phyloP scores from a whole-genome alignment of 2,329 filamentous ascomycete genomes.

The Chaetomium strumarium region DNA sequence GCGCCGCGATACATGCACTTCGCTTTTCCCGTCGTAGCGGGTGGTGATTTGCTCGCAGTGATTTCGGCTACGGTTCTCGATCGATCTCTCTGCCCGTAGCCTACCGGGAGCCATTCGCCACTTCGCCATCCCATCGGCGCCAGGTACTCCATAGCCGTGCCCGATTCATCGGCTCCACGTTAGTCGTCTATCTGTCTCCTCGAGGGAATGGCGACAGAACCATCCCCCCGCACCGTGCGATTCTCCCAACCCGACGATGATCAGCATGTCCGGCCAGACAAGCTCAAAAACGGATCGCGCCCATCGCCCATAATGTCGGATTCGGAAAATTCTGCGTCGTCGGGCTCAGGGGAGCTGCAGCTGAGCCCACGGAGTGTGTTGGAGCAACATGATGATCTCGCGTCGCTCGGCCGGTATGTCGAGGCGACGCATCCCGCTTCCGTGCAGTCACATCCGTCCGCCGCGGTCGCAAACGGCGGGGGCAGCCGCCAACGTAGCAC shows the following conservation, averaged over 20 bases:
- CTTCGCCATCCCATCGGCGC: not conserved
- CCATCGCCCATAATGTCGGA: conserved; percentile 35
- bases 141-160: not conserved
- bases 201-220: conserved; percentile 38
- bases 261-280: conserved; percentile 35
- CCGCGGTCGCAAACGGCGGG: conserved; percentile 38
- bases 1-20: conserved; percentile 5
- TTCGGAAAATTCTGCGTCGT: conserved; percentile 44
- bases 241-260: conserved; percentile 49
- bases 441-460: conserved; percentile 32
- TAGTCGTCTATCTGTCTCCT: not conserved
- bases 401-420: conserved; percentile 39
- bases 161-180: not conserved
- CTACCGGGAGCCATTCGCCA: not conserved
- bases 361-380: conserved; percentile 39
- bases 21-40: conserved; percentile 9
- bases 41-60: conserved; percentile 11
- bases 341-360: conserved; percentile 35
- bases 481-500: conserved; percentile 36
- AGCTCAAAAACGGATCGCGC: conserved; percentile 35
- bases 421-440: conserved; percentile 38
- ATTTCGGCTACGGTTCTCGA: not conserved
- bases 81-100: not conserved
- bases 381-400: conserved; percentile 46
- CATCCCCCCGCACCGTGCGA: conserved; percentile 50